Evolutionary conservation across 345 rosid genomes (phyloP), one percentile per base, ranked within the genome.

Genomic region (Sonneratia caseolaris): DNA sequence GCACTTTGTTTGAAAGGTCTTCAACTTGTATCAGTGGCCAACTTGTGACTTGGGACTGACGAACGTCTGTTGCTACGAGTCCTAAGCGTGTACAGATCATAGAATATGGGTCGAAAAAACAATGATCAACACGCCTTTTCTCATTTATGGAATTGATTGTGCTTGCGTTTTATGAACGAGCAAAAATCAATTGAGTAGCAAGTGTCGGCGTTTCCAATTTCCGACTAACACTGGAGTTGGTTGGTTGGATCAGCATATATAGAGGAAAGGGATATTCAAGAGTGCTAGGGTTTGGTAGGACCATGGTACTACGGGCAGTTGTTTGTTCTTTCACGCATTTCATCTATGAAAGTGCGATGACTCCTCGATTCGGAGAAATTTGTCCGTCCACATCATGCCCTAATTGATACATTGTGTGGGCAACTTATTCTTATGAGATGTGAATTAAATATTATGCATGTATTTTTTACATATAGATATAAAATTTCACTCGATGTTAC

Each of bases 201-300:
- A 27, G 32, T 27, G 32, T 27, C 32, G 32, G 32, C 32, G 32
- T 27, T 27, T 27, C 45, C 45, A 1, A 42, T 42, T 42, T 42
- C 45, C 45, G 15, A 47, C 13, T 2, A 13, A 47, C 45, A 42
- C 10, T 5, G 51, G 51, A 10, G 9, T 19, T 19, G 59, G 45
- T 70, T 70, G 45, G 68, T 36, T 45, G 75, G 55, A 10, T 70
- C 37, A 74, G 79, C 45, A 66, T 73, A 7, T 14, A 43, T n/a
- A 22, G n/a, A 18, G 18, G 37, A 7, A 24, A 62, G 38, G 66
- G 14, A 62, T 11, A 62, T 10, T 62, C 11, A 66, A 66, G 32
- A 38, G 48, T 19, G 69, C 37, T 66, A 35, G 38, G 74, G 81
- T 75, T 82, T 77, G 83, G 85, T 75, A 69, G 71, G 70, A 47